Evolutionary conservation across 169 alveolate genomes (phyloP).

Genomic region (Plasmodium relictum): DNA sequence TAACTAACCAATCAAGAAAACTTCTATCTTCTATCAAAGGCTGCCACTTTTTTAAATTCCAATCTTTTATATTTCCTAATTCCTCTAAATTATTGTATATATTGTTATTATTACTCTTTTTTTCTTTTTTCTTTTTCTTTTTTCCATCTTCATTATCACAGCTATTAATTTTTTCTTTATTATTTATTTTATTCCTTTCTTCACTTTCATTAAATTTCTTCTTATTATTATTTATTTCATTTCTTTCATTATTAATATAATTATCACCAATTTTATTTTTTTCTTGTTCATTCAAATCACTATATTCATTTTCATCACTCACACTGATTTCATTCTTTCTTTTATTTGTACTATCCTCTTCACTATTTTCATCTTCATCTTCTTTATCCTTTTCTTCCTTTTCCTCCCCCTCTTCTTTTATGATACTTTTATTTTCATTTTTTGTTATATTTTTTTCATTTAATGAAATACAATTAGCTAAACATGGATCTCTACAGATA

Average conservation of each 20-base stretch:
- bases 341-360: neutral
- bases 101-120: neutral
- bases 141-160: neutral
- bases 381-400: neutral
- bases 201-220: neutral
- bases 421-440: neutral
- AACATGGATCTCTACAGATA: constrained; percentile 82
- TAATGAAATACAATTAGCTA: constrained; percentile 32
- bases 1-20: constrained; percentile 87
- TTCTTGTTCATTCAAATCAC: neutral
- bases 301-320: neutral
- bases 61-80: constrained; percentile 55
- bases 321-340: neutral
- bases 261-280: neutral
- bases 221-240: neutral
- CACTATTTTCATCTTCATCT: neutral
- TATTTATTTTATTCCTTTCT: neutral
- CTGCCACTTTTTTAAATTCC: constrained; percentile 87
- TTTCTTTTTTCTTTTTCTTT: neutral
- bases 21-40: constrained; percentile 87
- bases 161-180: neutral
- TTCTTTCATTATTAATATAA: neutral
- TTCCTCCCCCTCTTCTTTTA: neutral
- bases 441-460: neutral
- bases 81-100: neutral